Conservation (phyloP, 2,329 filamentous ascomycete genomes). For the Fusarium devonianum region DNA sequence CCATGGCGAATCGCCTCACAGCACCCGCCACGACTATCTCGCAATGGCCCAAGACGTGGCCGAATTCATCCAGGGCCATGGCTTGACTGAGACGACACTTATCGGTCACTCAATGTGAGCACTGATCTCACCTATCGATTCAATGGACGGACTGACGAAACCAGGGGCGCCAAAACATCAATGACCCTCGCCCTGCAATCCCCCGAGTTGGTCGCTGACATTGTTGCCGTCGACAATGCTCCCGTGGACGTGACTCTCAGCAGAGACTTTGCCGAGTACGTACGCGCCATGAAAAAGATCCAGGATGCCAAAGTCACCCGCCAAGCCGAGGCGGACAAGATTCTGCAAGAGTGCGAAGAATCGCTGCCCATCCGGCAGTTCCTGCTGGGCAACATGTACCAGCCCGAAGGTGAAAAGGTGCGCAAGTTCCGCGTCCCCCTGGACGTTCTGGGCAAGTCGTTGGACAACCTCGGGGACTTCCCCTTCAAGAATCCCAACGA, state of each 20-base stretch:
- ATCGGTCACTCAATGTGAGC: conserved; percentile 93
- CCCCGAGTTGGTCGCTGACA: conserved; percentile 70
- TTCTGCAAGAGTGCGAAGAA: conserved; percentile 76
- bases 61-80: conserved; percentile 76
- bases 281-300: conserved; percentile 84
- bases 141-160: background rate
- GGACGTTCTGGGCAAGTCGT: conserved; percentile 67
- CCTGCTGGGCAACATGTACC: conserved; percentile 83
- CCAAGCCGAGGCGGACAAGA: conserved; percentile 80
- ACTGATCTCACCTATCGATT: background rate
- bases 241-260: conserved; percentile 81
- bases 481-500: conserved; percentile 79
- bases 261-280: conserved; percentile 79
- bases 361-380: conserved; percentile 86
- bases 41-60: conserved; percentile 85
- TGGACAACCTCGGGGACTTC: conserved; percentile 86
- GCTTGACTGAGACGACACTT: conserved; percentile 73
- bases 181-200: conserved; percentile 83
- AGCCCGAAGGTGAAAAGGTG: conserved; percentile 56
- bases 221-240: conserved; percentile 91
- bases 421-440: conserved; percentile 84
- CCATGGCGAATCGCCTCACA: conserved; percentile 88
- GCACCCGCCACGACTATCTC: conserved; percentile 76
- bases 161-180: conserved; percentile 86
- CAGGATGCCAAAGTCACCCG: conserved; percentile 72